These are phyloP conservation scores for Fusarium sp. DNA, from an alignment of 2,329 filamentous ascomycete genomes.

Conservation along the genomic window DNA sequence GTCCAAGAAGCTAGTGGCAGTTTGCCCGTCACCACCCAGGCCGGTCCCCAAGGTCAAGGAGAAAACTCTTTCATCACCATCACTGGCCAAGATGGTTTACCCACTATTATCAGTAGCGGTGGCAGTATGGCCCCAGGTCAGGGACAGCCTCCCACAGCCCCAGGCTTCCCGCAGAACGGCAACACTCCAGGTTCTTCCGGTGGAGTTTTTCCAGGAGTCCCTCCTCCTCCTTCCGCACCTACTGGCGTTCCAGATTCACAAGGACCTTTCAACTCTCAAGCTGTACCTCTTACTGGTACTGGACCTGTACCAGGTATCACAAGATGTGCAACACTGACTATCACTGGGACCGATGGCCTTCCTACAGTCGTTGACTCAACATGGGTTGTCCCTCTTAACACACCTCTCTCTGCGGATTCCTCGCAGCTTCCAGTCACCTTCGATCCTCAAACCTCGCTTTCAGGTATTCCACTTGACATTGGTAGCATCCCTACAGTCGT, in stretches of 20 bases:
- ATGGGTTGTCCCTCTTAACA: conserved; percentile 47
- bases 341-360: conserved; percentile 52
- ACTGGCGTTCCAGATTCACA: conserved; percentile 26
- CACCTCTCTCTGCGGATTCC: conserved; percentile 28
- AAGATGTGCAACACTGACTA: conserved; percentile 48
- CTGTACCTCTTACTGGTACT: conserved; percentile 17
- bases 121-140: conserved; percentile 20
- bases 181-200: conserved; percentile 33
- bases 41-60: conserved; percentile 29
- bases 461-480: conserved; percentile 33
- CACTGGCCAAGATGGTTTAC: conserved; percentile 46
- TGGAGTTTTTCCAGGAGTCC: conserved; percentile 27
- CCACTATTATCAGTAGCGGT: conserved; percentile 46
- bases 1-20: conserved; percentile 38
- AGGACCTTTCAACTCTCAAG: conserved; percentile 24
- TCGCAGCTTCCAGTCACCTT: conserved; percentile 29
- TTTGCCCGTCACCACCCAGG: conserved; percentile 38
- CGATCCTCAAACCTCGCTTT: conserved; percentile 29
- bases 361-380: conserved; percentile 55
- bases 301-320: conserved; percentile 33
- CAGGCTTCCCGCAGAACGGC: conserved; percentile 22
- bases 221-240: conserved; percentile 29
- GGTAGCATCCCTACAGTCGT: conserved; percentile 53
- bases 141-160: conserved; percentile 24
- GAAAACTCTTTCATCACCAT: conserved; percentile 41